Evolutionary conservation across 495 filamentous ascomycete species (phyloP), one percentile per base, ranked within the genome.

Genomic region (Xylaria palmicola): DNA sequence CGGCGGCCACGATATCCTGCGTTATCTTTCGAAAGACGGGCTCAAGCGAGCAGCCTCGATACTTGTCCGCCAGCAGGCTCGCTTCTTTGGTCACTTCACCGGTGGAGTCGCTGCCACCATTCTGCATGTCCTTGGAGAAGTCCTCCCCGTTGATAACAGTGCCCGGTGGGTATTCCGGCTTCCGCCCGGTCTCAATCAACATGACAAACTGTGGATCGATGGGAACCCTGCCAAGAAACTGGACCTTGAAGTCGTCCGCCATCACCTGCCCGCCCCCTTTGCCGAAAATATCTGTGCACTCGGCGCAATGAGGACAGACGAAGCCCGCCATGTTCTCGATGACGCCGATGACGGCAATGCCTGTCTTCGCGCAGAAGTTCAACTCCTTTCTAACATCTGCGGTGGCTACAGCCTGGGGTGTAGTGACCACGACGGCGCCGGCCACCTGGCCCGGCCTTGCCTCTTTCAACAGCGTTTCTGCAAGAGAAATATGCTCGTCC

Each of bases 261-360:
- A 98, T 97, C 24, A 90, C 85, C 74, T 90, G 75, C 7, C 95
- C 94, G 7, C 94, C 94, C 17, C 94, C 95, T 53, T 86, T 91
- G 49, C 86, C 88, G 70, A 98, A 98, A 56, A 98, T 77, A 77
- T 98, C 90, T 43, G 90, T 96, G 73, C 92, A 91, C 74, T 95
- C 91, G 64, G 88, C 90, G 76, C 94, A 98, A 69, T 92, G 91
- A 34, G 93, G 93, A 75, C 94, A 98, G 56, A 96, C 89, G 75
- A 93, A 98, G 1, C 94, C 94, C 26, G 88, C 88, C 95, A 98
- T 98, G 74, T 98, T 98, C 78, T 98, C 94, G 37, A 98, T 81
- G 2, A 98, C 92, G 0, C 94, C 94, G 32, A 97, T 78, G 19
- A 96, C 85, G 12, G 83, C 77, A 40, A 98, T 86, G 19, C 86